A percentile compares a stretch with the other conserved stretches of the same genome.
These are phyloP conservation scores for Tetrahymena elliotti DNA, from an alignment of 73 alveolate genomes.

Conservation along the genomic window DNA sequence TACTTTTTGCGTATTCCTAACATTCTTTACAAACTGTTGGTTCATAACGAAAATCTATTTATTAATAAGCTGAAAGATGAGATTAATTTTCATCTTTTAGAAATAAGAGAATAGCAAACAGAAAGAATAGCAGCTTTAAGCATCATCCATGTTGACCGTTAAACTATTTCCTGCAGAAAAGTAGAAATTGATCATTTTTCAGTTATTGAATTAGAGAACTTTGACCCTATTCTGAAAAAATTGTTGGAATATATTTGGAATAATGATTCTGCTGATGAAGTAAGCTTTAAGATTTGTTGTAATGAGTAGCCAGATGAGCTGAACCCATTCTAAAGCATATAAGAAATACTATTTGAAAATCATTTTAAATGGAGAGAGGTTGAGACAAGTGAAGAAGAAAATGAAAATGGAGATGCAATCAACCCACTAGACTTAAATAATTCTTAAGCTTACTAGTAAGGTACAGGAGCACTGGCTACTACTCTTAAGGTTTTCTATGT, in stretches of 20 bases:
- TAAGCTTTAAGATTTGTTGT: background rate
- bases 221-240: background rate
- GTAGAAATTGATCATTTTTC: background rate
- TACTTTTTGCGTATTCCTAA: background rate
- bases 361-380: background rate
- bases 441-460: background rate
- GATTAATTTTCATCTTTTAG: background rate
- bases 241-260: background rate
- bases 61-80: background rate
- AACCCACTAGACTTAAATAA: background rate
- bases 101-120: background rate
- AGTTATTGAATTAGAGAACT: background rate
- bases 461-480: background rate
- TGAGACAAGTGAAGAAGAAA: background rate
- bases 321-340: background rate
- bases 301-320: background rate
- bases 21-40: background rate
- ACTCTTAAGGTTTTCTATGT: background rate
- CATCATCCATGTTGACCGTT: background rate
- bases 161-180: background rate
- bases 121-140: background rate
- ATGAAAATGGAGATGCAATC: background rate
- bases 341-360: background rate
- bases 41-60: background rate
- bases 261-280: background rate